Evolutionary conservation across 768 basidiomycete species (phyloP), one percentile per base, ranked within the genome.

Genomic region (Sarcomyxa edulis): DNA sequence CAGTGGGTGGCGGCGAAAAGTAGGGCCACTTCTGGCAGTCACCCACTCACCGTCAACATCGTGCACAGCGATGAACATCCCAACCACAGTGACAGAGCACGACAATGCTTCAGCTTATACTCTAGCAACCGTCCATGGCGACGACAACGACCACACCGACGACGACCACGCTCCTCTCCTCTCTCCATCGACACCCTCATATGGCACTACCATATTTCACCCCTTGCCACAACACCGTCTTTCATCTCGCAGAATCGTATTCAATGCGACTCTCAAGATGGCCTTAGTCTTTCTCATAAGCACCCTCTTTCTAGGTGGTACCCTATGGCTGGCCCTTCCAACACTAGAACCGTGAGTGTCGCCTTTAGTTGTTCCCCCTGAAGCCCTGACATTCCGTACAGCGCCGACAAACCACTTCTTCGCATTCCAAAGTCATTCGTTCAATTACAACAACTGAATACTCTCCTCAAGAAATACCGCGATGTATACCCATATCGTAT

Each of bases 391-490:
- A 43, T 38, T n/a, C n/a, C n/a, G 32, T 42, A 35, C 53, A 90
- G 89, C 27, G 77, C 68, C 35, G 92, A 98, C 66, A 76, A 81
- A 25, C 78, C 76, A 0, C 55, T 73, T 20, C 69, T 98, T 18
- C 82, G 78, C 49, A 75, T 98, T 37, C 95, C 95, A 9, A 89
- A 84, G 56, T 87, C 84, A 3, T 97, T 98, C 48, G 72, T 69
- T 14, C 81, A 97, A 56, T 71, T 98, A 8, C 81, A 97, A 54
- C 80, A 76, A 6, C 73, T 97, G 36, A 96, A 97, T 55, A 66
- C 57, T 15, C 78, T 94, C 5, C 67, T 93, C 26, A 92, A 91
- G 71, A 95, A 95, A 56, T 97, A 97, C 62, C 76, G 91, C 33
- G 79, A 85, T 42, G 84, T 89, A 46, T 89, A 92, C 57, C 91